Conservation (phyloP, 208 protist genomes). For the Tritrichomonas musculus region DNA sequence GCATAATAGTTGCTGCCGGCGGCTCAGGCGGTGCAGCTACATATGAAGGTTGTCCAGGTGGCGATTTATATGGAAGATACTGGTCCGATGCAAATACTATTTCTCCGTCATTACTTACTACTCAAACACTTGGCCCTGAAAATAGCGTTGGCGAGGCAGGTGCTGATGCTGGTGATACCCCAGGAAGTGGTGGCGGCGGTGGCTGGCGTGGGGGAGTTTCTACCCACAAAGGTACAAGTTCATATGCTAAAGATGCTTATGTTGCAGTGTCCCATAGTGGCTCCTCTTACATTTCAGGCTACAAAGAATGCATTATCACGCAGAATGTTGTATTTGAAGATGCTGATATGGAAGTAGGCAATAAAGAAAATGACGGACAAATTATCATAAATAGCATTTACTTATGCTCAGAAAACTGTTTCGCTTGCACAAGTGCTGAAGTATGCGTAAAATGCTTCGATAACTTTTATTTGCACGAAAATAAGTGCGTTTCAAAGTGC, state of each 20-base stretch:
- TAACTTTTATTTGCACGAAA: neutral
- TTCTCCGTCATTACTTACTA: neutral
- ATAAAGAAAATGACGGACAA: neutral
- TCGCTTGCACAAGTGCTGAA: neutral
- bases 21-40: neutral
- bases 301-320: neutral
- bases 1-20: neutral
- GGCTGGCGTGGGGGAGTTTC: neutral
- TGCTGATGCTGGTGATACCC: neutral
- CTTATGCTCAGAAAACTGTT: neutral
- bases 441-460: neutral
- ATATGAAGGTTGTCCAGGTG: neutral
- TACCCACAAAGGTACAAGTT: neutral
- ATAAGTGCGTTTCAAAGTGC: neutral
- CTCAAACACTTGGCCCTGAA: neutral
- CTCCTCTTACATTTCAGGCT: neutral
- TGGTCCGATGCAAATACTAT: neutral
- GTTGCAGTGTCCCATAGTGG: neutral
- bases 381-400: neutral
- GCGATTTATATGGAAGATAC: neutral
- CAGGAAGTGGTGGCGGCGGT: neutral
- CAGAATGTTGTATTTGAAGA: neutral
- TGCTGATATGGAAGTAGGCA: neutral
- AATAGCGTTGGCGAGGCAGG: neutral
- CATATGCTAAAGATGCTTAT: neutral